These are phyloP conservation scores for Mercurialis annua DNA, from an alignment of 345 rosid species.

Conservation along the genomic window DNA sequence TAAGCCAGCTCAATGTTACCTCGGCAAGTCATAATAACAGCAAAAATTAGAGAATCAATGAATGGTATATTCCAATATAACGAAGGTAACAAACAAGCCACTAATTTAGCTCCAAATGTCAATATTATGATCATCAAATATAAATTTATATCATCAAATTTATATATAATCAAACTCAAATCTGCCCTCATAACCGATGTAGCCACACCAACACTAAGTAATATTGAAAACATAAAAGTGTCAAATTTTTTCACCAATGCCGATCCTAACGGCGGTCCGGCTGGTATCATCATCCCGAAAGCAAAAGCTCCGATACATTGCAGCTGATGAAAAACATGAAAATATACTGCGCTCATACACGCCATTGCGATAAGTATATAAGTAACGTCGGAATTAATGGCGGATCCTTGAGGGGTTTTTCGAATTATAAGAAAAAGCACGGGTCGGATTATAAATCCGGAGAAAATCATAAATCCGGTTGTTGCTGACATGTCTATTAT, in stretches of 20 bases:
- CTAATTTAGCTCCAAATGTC: not conserved
- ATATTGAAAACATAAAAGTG: constrained; percentile 17
- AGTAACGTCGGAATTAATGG: constrained; percentile 17
- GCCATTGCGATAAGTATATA: constrained; percentile 15
- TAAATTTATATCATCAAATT: not conserved
- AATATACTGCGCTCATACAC: not conserved
- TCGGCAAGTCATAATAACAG: not conserved
- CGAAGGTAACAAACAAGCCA: not conserved
- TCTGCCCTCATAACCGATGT: constrained; percentile 27
- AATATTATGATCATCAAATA: not conserved
- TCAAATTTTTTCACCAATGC: constrained; percentile 32
- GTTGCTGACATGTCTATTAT: not conserved
- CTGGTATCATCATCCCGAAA: constrained; percentile 39
- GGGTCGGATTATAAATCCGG: constrained; percentile 22
- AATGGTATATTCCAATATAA: not conserved
- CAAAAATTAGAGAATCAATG: not conserved
- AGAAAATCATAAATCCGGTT: not conserved
- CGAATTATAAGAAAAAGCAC: constrained; percentile 30
- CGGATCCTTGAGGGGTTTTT: constrained; percentile 29
- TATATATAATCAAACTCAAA: not conserved
- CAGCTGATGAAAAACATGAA: constrained; percentile 11
- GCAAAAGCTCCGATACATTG: constrained; percentile 24
- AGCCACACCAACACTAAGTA: constrained; percentile 30
- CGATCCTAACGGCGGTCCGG: constrained; percentile 46
- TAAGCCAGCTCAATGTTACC: not conserved